phyloP scores from a whole-genome alignment of 2,329 filamentous ascomycete species.

The Paecilomyces variotii region DNA sequence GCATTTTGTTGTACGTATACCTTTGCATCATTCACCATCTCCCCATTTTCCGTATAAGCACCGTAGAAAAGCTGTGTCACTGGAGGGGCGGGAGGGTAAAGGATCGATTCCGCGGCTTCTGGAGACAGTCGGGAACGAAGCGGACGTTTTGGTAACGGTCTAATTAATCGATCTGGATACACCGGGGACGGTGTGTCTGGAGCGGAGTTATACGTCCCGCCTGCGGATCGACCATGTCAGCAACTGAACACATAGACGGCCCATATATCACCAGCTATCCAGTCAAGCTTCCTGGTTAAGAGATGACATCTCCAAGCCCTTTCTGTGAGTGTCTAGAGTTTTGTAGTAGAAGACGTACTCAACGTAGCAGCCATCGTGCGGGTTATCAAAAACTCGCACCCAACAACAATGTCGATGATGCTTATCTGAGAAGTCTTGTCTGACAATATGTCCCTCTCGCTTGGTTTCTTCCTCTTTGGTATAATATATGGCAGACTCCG shows the following conservation, averaged over 20 bases:
- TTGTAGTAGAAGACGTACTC: constrained; percentile 29
- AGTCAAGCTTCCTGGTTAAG: neutral
- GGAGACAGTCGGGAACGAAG: constrained; percentile 81
- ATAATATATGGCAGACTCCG: neutral
- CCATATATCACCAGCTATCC: constrained; percentile 7
- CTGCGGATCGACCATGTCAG: constrained; percentile 34
- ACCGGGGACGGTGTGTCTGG: constrained; percentile 69
- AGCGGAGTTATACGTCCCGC: constrained; percentile 42
- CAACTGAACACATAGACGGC: constrained; percentile 24
- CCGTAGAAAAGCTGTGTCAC: constrained; percentile 70
- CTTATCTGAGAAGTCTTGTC: constrained; percentile 1
- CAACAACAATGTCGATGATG: constrained; percentile 20
- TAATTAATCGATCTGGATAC: constrained; percentile 85
- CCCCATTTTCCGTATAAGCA: constrained; percentile 51
- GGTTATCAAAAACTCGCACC: constrained; percentile 16
- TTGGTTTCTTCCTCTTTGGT: constrained; percentile 8
- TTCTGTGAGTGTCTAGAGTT: constrained; percentile 10
- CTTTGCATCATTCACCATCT: constrained; percentile 41
- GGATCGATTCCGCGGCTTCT: constrained; percentile 72
- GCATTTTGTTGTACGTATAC: constrained; percentile 39
- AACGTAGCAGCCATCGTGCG: constrained; percentile 36
- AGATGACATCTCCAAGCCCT: constrained; percentile 3
- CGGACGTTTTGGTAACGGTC: constrained; percentile 80
- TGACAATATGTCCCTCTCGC: constrained; percentile 1
- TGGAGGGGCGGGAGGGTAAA: constrained; percentile 67